These are phyloP conservation scores for Larix kaempferi DNA, from an alignment of 75 land plant species.

Conservation along the genomic window DNA sequence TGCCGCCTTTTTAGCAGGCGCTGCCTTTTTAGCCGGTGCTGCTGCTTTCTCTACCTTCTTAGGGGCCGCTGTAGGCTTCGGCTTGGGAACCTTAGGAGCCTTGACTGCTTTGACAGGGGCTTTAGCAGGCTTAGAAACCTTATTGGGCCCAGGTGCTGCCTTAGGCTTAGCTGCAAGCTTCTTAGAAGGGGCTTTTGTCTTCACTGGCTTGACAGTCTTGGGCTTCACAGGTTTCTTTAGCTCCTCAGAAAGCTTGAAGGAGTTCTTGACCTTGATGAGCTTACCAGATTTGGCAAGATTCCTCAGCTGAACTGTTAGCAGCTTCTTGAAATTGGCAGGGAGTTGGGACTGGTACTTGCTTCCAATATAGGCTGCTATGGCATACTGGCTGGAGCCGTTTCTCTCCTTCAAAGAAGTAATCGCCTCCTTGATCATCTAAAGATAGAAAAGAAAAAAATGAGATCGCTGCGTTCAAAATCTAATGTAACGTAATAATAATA, in stretches of 20 bases:
- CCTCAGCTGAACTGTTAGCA: conserved; percentile 52
- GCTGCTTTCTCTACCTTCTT: background rate
- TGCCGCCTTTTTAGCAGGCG: conserved; percentile 11
- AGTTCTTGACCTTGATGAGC: conserved; percentile 72
- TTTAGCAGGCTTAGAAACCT: conserved; percentile 11
- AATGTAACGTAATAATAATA: background rate
- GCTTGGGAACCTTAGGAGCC: conserved; percentile 9
- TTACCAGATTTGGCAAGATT: conserved; percentile 51
- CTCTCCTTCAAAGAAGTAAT: conserved; percentile 68
- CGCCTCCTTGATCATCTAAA: conserved; percentile 78
- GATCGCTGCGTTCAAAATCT: background rate
- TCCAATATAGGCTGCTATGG: conserved; percentile 67
- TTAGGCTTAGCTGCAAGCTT: conserved; percentile 19
- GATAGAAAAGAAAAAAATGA: background rate
- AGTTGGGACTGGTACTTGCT: conserved; percentile 51
- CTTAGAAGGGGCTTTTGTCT: background rate
- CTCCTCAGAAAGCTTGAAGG: conserved; percentile 55
- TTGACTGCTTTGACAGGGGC: background rate
- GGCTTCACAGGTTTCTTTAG: conserved; percentile 10
- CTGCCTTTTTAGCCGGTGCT: conserved; percentile 2
- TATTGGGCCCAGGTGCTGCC: conserved; percentile 14
- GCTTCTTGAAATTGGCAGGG: conserved; percentile 73
- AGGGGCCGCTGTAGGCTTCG: conserved; percentile 3
- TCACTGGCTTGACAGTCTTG: too few species aligned
- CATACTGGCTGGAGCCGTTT: conserved; percentile 81